These are phyloP conservation scores for Colletotrichum sp. DNA, from an alignment of 2,329 filamentous ascomycete species.

Conservation along the genomic window DNA sequence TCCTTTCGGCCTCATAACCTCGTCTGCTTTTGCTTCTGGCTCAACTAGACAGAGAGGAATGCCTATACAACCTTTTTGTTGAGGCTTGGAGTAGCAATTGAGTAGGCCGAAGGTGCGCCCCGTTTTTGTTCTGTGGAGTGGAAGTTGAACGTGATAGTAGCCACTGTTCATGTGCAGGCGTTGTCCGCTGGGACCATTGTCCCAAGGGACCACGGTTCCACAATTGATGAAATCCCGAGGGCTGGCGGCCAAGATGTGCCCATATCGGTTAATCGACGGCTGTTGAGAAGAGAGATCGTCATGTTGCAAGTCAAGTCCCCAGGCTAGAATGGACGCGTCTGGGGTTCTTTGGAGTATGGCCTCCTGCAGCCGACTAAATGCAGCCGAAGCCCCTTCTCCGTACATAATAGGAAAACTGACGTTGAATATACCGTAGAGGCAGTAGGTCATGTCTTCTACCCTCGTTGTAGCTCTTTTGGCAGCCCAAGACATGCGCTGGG, in stretches of 20 bases:
- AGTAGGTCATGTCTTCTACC: background rate
- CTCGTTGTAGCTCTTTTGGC: background rate
- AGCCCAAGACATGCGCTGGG: background rate
- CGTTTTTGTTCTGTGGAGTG: too few species aligned
- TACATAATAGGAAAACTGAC: background rate
- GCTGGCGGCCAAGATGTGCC: background rate
- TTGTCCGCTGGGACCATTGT: too few species aligned
- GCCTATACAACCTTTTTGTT: too few species aligned
- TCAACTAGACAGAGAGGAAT: too few species aligned
- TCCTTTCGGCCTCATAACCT: too few species aligned
- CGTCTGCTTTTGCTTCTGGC: too few species aligned
- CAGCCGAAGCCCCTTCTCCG: background rate
- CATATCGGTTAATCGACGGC: rapidly evolving
- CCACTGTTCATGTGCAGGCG: too few species aligned
- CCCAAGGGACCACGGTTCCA: too few species aligned
- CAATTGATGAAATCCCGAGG: background rate
- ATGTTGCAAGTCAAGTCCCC: background rate
- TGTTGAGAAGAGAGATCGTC: rapidly evolving
- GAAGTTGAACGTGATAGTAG: too few species aligned
- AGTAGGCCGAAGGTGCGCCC: too few species aligned
- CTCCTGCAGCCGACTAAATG: background rate
- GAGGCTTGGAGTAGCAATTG: too few species aligned
- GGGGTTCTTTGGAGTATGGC: background rate
- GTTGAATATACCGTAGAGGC: background rate
- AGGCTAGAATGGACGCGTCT: background rate